These are phyloP conservation scores for Fonsecaea pedrosoi DNA, from an alignment of 2,329 filamentous ascomycete species.

Conservation along the genomic window DNA sequence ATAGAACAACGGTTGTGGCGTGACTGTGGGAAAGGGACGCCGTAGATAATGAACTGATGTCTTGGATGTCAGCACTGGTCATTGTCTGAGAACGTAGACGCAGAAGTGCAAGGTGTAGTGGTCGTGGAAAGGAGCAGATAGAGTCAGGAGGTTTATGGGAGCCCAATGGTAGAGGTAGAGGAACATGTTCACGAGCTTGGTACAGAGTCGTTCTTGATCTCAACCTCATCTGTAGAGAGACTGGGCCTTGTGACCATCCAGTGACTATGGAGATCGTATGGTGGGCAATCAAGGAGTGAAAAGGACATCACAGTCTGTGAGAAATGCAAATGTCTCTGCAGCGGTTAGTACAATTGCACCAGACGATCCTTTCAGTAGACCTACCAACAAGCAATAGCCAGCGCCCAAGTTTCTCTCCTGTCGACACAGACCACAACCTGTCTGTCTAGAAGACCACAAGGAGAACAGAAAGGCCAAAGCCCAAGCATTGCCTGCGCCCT, in stretches of 20 bases:
- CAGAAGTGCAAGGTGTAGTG: too few species aligned
- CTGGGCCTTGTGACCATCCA: not conserved
- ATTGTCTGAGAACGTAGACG: too few species aligned
- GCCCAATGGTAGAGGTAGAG: too few species aligned
- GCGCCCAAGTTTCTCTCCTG: not conserved
- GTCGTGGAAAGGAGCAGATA: too few species aligned
- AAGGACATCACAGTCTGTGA: not conserved
- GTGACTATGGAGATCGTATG: not conserved
- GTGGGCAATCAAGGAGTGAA: not conserved
- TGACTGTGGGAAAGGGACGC: too few species aligned
- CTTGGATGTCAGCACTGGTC: too few species aligned
- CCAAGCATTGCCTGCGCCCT: not conserved
- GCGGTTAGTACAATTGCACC: not conserved
- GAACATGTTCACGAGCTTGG: too few species aligned
- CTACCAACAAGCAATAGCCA: not conserved
- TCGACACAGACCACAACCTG: not conserved
- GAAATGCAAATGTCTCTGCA: not conserved
- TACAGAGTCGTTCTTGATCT: too few species aligned
- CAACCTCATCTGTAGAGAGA: not conserved
- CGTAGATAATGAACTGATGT: too few species aligned
- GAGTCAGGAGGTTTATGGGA: too few species aligned
- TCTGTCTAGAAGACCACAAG: not conserved
- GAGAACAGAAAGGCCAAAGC: slow-evolving; percentile 6
- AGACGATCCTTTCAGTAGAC: not conserved
- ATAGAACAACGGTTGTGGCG: too few species aligned